phyloP scores from a whole-genome alignment of 1,284 basidiomycete genomes.

The Cutaneotrichosporon spelunceum region DNA sequence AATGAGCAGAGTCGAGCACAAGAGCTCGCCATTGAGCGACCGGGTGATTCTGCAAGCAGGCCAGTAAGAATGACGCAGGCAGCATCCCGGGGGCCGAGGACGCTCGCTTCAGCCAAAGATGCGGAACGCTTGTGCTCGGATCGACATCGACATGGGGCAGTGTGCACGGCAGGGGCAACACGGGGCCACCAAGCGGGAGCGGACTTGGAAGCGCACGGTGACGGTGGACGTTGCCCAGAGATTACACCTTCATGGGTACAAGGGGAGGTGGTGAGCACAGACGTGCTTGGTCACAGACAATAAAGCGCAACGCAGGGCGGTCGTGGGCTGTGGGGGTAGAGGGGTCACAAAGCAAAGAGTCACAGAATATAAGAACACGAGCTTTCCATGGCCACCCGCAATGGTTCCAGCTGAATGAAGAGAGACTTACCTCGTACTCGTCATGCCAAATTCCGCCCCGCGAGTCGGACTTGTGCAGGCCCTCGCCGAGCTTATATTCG shows the following conservation, averaged over 20 bases:
- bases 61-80: conserved; percentile 6
- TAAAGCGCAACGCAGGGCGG: neutral
- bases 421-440: conserved; percentile 33
- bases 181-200: neutral
- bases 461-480: conserved; percentile 39
- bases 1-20: neutral
- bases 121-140: conserved; percentile 8
- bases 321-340: neutral
- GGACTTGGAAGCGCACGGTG: neutral
- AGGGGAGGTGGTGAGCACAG: neutral
- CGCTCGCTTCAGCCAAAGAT: conserved; percentile 1
- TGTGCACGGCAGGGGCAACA: neutral
- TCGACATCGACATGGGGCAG: neutral
- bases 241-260: neutral
- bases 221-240: neutral
- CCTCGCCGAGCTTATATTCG: conserved; percentile 19
- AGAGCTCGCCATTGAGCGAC: neutral
- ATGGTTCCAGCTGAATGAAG: neutral
- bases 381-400: neutral
- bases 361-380: neutral
- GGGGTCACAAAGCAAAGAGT: neutral
- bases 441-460: conserved; percentile 46
- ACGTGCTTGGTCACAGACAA: conserved; percentile 1
- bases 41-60: neutral
- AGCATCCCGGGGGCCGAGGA: neutral